These are phyloP conservation scores for Pezicula radicicola DNA, from an alignment of 2,329 filamentous ascomycete species.

Conservation along the genomic window DNA sequence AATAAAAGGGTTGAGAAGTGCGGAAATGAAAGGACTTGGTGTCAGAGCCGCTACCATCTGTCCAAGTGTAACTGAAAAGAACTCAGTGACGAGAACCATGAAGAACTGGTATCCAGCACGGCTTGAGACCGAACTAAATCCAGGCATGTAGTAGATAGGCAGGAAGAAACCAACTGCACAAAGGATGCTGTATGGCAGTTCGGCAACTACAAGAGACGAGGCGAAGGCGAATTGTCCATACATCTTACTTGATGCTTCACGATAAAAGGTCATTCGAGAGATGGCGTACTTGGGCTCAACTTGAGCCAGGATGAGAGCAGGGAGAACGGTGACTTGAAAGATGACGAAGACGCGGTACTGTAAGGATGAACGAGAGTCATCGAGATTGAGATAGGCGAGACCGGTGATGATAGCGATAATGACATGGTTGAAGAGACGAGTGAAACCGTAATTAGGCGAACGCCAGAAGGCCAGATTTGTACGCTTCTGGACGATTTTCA, in stretches of 20 bases:
- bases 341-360: constrained; percentile 88
- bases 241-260: constrained; percentile 81
- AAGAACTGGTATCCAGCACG: constrained; percentile 85
- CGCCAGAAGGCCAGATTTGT: constrained; percentile 81
- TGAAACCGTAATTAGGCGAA: constrained; percentile 85
- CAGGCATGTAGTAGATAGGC: constrained; percentile 81
- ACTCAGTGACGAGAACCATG: constrained; percentile 77
- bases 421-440: constrained; percentile 80
- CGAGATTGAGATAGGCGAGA: constrained; percentile 74
- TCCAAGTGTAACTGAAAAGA: constrained; percentile 79
- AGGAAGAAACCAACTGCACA: constrained; percentile 81
- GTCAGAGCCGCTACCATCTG: constrained; percentile 76
- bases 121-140: constrained; percentile 58
- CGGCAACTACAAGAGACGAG: constrained; percentile 73
- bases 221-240: constrained; percentile 81
- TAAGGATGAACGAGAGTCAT: constrained; percentile 70
- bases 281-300: constrained; percentile 76
- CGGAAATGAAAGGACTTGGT: constrained; percentile 74
- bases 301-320: constrained; percentile 78
- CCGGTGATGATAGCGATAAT: constrained; percentile 76
- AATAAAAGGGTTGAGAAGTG: constrained; percentile 77
- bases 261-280: constrained; percentile 78
- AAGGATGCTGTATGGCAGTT: constrained; percentile 79
- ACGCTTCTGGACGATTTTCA: constrained; percentile 69
- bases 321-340: constrained; percentile 84